Base-by-base conservation (phyloP, 2,329 filamentous ascomycete genomes). In the Paracorniculantispora psalliotae region DNA sequence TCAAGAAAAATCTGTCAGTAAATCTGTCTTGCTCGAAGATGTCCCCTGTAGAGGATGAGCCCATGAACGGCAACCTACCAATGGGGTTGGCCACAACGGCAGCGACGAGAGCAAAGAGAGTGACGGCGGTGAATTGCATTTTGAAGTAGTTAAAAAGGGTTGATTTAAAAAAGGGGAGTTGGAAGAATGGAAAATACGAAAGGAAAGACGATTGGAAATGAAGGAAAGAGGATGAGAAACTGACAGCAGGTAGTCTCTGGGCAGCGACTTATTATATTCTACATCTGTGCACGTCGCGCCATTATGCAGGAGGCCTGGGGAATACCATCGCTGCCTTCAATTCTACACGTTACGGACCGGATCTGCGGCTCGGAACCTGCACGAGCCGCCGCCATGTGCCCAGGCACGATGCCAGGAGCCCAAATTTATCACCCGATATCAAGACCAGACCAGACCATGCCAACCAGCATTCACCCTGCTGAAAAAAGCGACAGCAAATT, bases 121-220 rank as follows among this genome's bases (percentile, higher is more conserved):
- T 72, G 65, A 79, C 62, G 62, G 77, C 62, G 61, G 77, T 75
- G 76, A 78, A 79, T 75, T 82, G 78, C 81, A 84, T 84, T 61
- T 75, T 82, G 77, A 72, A 68, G 56, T 49, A 39, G 54, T 33
- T 55, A 4, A 46, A 41, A 41, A 41, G 37, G 30, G 12, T 33
- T 33, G 30, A 9, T n/a, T 41, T 41, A 19, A 15, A 41, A 41
- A 41, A n/a, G 6, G 30, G 12, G 12, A 44, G 9, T n/a, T 7
- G 2, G 17, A 21, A 25, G 10, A 30, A 61, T 64, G 56, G 64
- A 69, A 56, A 15, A 49, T 48, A 1, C 15, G n/a, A 33, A 25
- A 35, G 12, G 13, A 54, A 44, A 17, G 30, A 48, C 23, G 39
- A 47, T 9, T 39, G 19, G 30, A 17, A 17, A 25, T 56, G 30